These are phyloP conservation scores for Microbotryum intermedium DNA, from an alignment of 1,284 basidiomycete genomes.

Conservation along the genomic window DNA sequence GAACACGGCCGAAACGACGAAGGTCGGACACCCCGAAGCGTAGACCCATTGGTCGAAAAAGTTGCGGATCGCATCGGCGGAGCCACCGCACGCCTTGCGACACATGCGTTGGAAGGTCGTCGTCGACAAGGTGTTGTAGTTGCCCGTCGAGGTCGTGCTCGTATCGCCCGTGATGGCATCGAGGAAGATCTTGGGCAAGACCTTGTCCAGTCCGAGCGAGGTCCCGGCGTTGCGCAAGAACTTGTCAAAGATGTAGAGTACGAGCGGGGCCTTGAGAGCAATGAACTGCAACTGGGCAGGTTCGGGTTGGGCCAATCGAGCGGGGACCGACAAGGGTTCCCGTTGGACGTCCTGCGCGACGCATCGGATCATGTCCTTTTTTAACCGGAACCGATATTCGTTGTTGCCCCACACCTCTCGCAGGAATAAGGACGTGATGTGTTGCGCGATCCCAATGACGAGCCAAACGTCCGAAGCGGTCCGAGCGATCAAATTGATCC, in stretches of 20 bases:
- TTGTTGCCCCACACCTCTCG: conserved; percentile 87
- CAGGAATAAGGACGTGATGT: conserved; percentile 82
- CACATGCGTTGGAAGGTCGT: conserved; percentile 84
- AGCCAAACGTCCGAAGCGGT: conserved; percentile 96
- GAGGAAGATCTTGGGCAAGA: conserved; percentile 89
- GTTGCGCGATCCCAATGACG: conserved; percentile 81
- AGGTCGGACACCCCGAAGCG: conserved; percentile 88
- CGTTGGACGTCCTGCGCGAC: conserved; percentile 77
- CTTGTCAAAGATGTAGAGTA: conserved; percentile 90
- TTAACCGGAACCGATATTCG: conserved; percentile 90
- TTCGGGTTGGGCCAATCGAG: conserved; percentile 71
- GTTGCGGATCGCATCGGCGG: conserved; percentile 56
- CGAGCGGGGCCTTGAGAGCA: conserved; percentile 88
- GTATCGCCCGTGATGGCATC: conserved; percentile 82
- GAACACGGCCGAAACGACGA: conserved; percentile 82
- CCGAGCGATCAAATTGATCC: conserved; percentile 91
- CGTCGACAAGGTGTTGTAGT: conserved; percentile 72
- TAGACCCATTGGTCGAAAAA: conserved; percentile 99
- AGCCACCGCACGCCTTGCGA: conserved; percentile 66
- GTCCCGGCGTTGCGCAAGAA: conserved; percentile 90
- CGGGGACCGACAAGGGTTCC: conserved; percentile 89
- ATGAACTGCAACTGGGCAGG: conserved; percentile 69
- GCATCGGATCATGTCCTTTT: conserved; percentile 94
- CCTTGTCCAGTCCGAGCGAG: conserved; percentile 83
- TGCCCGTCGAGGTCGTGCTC: conserved; percentile 36